Evolutionary conservation across 1,284 basidiomycete genomes (phyloP), one percentile per base, ranked within the genome.

Genomic region (Lignosus rhinocerotis): DNA sequence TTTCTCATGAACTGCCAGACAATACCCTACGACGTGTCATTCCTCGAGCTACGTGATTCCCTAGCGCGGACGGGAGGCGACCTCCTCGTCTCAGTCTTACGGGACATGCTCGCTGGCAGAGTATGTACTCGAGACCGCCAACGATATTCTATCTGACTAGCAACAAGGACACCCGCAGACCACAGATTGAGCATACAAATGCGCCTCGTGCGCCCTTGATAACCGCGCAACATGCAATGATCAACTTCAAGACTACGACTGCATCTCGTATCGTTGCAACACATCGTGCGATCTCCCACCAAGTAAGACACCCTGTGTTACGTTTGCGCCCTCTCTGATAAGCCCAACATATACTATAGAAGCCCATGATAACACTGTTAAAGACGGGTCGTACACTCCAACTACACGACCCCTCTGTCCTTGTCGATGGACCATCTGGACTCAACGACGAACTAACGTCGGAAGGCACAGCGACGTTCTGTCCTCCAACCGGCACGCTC

Each of bases 231-330:
- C 82, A 85, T 51, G 80, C 87, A 0, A 66, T 73, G 0, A 70
- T 93, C 34, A 71, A 87, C 62, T 94, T 92, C 70, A 48, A 60
- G 0, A 72, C 69, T 1, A 83, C 85, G 76, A 78, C 82, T 2
- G 88, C 90, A 0, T 67, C 73, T 7, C 71, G 75, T n/a, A 79
- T 94, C 16, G 75, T 80, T 1, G 74, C 83, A 36, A 75, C 84
- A 7, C 80, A 88, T 67, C 79, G 86, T n/a, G 93, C 84, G 0
- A 83, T 94, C 43, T 79, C 80, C 11, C 90, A 94, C 66, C 90
- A 93, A 72, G 88, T 89, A 58, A 36, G 73, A 38, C 11, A 19
- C 8, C 32, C 38, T 14, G 10, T 55, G 11, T 41, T 67, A 52
- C 7, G 17, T 12, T 33, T 8, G 10, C 44, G 30, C 17, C 10